Base-by-base conservation (phyloP, 441 rosid genomes). In the Erodium trifolium region DNA sequence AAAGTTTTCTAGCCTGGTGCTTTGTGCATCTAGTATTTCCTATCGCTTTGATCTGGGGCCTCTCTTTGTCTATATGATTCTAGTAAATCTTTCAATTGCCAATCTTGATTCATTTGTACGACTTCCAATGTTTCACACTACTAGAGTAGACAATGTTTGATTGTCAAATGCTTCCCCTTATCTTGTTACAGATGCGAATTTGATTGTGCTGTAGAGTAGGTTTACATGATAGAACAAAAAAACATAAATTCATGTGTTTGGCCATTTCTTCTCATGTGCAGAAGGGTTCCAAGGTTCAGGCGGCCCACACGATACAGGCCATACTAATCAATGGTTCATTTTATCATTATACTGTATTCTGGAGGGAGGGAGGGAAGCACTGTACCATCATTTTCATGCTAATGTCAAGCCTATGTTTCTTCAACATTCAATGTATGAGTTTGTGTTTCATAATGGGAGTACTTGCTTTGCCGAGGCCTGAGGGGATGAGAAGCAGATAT, bases 271-370 rank as follows among this genome's bases (percentile, higher is more conserved):
- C n/a, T 47, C 53, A 10, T 47, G 53, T 47, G 53, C 53, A 47
- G 53, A 47, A 47, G 53, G 53, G 53, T 47, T 47, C 53, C 53
- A 13, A 47, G 53, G 14, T 47, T 47, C 53, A 47, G 53, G 53
- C 13, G 53, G 53, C 53, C 53, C 53, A 47, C 53, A 12, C 53
- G 53, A 8, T 47, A 47, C 53, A 47, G 53, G 53, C 53, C 53
- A 47, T 47, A 47, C 53, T 47, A 47, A 47, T 47, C 11, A 13
- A 47, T 47, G 53, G 14, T 9, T 47, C 53, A 47, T 47, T 47
- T 47, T 23, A 23, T 23, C 53, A 47, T 47, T 1, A 8, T 10
- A 8, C n/a, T 47, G 53, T 47, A 47, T 47, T 47, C 53, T 10
- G 14, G 53, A 47, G 27, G 27, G 27, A 47, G 27, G 27, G 27